These are phyloP conservation scores for Mimosa pudica DNA, from an alignment of 306 rosid genomes.

Conservation along the genomic window DNA sequence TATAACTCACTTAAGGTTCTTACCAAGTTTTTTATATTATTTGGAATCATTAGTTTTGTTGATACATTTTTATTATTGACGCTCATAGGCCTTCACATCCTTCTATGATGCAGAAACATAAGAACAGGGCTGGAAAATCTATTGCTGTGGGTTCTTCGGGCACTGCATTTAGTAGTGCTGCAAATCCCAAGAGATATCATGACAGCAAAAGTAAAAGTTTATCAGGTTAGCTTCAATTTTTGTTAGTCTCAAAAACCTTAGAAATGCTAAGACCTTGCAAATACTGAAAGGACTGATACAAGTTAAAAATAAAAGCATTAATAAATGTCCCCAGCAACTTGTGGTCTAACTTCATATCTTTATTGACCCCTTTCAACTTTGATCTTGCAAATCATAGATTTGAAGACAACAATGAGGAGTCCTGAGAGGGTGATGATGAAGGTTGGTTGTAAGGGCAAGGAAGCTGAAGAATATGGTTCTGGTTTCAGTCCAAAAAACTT, in stretches of 20 bases:
- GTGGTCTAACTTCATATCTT: neutral
- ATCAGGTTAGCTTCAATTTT: slow-evolving; percentile 66
- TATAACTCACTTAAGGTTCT: slow-evolving; percentile 76
- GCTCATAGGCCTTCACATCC: slow-evolving; percentile 29
- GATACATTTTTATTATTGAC: slow-evolving; percentile 7
- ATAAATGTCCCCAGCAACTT: neutral
- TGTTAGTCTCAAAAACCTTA: neutral
- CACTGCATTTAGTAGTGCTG: slow-evolving; percentile 50
- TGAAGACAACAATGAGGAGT: slow-evolving; percentile 76
- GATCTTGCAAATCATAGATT: slow-evolving; percentile 62
- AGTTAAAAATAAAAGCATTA: neutral
- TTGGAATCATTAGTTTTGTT: neutral
- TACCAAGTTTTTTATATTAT: slow-evolving; percentile 31
- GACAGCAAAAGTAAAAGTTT: slow-evolving; percentile 65
- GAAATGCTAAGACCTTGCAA: slow-evolving; percentile 3
- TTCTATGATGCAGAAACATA: slow-evolving; percentile 61
- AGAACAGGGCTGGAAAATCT: slow-evolving; percentile 51
- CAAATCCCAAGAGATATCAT: slow-evolving; percentile 52
- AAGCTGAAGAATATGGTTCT: slow-evolving; percentile 64
- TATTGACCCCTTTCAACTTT: neutral
- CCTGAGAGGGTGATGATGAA: slow-evolving; percentile 68
- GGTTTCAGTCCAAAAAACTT: slow-evolving; percentile 84
- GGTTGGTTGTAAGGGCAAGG: slow-evolving; percentile 59
- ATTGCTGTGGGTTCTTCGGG: slow-evolving; percentile 46
- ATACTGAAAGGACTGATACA: slow-evolving; percentile 1